A percentile compares a stretch with the other conserved stretches of the same genome.
Evolutionary conservation across 164 flowering plant species (phyloP).

Genomic region (Akebia trifoliata): DNA sequence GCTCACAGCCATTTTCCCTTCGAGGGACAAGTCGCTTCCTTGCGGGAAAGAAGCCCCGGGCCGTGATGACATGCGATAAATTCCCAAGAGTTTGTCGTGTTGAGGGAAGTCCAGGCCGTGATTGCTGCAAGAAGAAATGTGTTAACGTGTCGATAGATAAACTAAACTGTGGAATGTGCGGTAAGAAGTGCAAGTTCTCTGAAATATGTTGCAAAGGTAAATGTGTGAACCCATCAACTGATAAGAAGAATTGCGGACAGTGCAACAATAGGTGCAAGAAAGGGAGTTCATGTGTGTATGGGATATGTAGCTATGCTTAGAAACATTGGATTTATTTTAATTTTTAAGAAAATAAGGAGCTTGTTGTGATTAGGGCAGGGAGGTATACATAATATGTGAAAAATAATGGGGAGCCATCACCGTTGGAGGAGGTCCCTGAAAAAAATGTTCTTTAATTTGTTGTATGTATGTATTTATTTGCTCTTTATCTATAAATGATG

Average conservation of each 20-base stretch:
- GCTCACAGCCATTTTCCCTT: too few species aligned
- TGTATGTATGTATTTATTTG: too few species aligned
- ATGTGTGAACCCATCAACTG: conserved; percentile 8
- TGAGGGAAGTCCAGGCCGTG: conserved; percentile 41
- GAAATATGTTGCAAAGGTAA: conserved; percentile 17
- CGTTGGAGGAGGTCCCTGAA: too few species aligned
- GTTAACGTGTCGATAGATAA: conserved; percentile 14
- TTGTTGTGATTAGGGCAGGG: too few species aligned
- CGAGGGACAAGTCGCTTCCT: too few species aligned
- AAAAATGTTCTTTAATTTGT: too few species aligned
- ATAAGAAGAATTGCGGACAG: conserved; percentile 14
- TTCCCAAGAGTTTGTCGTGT: conserved; percentile 27
- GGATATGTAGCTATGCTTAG: conserved; percentile 16
- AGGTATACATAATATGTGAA: too few species aligned
- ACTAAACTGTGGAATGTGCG: conserved; percentile 19
- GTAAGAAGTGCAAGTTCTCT: conserved; percentile 13
- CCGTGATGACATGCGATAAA: conserved; percentile 5
- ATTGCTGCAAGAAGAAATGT: conserved; percentile 26
- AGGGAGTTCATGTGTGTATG: conserved; percentile 11
- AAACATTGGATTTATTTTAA: too few species aligned
- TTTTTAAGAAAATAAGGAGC: too few species aligned
- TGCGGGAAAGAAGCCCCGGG: background rate
- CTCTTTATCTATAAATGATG: too few species aligned
- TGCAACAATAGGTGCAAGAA: conserved; percentile 18
- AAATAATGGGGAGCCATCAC: too few species aligned